phyloP scores from a whole-genome alignment of 805 yeast species.

The Cyberlindnera mycetangii region DNA sequence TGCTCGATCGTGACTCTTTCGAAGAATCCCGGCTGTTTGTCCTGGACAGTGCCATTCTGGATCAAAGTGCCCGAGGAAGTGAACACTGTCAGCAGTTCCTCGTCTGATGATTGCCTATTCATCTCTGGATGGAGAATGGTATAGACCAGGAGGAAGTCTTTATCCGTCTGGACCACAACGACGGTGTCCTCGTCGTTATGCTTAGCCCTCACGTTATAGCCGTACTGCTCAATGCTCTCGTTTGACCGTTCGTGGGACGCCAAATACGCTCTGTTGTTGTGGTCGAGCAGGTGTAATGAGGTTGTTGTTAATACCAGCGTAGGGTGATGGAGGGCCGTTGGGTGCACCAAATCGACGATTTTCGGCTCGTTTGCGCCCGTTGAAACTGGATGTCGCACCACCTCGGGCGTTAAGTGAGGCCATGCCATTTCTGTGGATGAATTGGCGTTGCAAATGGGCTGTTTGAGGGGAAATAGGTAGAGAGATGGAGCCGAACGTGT shows the following conservation, averaged over 20 bases:
- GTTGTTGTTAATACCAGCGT: constrained; percentile 30
- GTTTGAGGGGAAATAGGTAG: no score
- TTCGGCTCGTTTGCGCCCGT: background rate
- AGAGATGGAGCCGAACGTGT: no score
- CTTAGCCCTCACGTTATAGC: constrained; percentile 32
- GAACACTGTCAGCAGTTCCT: constrained; percentile 24
- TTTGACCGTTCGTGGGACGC: constrained; percentile 33
- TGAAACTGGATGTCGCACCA: background rate
- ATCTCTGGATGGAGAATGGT: constrained; percentile 20
- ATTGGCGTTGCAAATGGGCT: background rate
- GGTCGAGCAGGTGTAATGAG: constrained; percentile 32
- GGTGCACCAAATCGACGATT: constrained; percentile 4
- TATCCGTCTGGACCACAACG: constrained; percentile 35
- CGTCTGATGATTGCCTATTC: constrained; percentile 13
- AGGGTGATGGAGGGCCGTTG: constrained; percentile 1
- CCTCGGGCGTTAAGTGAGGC: constrained; percentile 9
- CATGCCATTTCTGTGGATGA: constrained; percentile 5
- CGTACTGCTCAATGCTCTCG: constrained; percentile 37
- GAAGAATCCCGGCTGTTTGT: constrained; percentile 18
- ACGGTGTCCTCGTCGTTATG: constrained; percentile 26
- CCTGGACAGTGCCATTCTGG: constrained; percentile 27
- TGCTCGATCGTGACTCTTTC: constrained; percentile 19
- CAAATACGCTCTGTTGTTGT: constrained; percentile 32
- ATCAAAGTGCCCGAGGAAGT: constrained; percentile 18
- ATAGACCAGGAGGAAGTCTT: constrained; percentile 36